Percentiles rank a stretch among this genome's conserved stretches.
These are phyloP conservation scores for Arthromyces matolae DNA, from an alignment of 768 basidiomycete species.

Conservation along the genomic window DNA sequence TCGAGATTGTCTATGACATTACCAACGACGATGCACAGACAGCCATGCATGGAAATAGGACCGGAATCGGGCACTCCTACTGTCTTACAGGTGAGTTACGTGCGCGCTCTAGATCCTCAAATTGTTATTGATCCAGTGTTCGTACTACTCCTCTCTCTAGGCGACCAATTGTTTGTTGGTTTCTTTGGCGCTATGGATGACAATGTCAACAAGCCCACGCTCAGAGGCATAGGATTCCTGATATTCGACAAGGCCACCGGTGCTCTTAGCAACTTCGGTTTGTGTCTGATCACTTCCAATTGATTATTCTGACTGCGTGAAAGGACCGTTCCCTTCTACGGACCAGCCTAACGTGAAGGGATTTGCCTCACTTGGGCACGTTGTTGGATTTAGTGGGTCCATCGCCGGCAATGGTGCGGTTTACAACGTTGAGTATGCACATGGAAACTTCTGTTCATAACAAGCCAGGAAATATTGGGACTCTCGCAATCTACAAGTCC, in stretches of 20 bases:
- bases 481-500: slow-evolving; percentile 3
- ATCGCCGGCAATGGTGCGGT: background rate
- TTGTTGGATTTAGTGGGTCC: slow-evolving; percentile 4
- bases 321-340: background rate
- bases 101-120: too few relatives aligned
- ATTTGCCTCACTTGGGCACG: slow-evolving; percentile 5
- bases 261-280: background rate
- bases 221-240: slow-evolving; percentile 6
- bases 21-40: background rate
- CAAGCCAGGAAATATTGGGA: background rate
- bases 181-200: slow-evolving; percentile 1
- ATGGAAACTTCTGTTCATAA: background rate
- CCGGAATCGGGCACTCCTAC: background rate
- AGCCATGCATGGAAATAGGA: background rate
- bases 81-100: background rate
- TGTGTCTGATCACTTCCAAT: background rate
- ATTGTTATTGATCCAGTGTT: too few relatives aligned
- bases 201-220: background rate
- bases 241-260: slow-evolving; percentile 1
- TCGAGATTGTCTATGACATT: background rate
- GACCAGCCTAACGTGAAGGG: background rate
- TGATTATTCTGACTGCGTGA: background rate
- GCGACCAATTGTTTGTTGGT: slow-evolving; percentile 4
- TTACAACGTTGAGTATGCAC: background rate
- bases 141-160: too few relatives aligned